A percentile compares a stretch with the other conserved stretches of the same genome.
Conservation (phyloP, 495 filamentous ascomycete genomes). For the Darksidea phi region DNA sequence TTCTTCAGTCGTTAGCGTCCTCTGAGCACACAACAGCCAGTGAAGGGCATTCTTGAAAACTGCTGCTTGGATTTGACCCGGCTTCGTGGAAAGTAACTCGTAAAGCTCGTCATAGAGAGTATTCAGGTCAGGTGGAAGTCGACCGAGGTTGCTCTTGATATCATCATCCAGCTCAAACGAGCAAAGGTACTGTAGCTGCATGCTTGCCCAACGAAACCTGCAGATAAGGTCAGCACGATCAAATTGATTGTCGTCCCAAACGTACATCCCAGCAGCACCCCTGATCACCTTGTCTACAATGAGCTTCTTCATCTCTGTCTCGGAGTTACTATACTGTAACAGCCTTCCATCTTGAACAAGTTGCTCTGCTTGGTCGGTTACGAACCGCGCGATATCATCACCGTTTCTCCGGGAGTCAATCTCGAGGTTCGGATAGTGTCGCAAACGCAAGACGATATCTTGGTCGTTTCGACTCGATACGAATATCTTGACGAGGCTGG, state of each 20-base stretch:
- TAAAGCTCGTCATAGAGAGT: conserved; percentile 37
- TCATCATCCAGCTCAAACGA: conserved; percentile 27
- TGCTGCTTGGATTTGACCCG: conserved; percentile 6
- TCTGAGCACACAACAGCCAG: conserved; percentile 36
- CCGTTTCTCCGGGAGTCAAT: conserved; percentile 39
- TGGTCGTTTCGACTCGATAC: conserved; percentile 44
- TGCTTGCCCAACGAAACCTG: conserved; percentile 45
- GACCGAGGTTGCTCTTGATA: conserved; percentile 32
- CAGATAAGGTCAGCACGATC: background rate
- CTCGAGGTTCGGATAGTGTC: conserved; percentile 37
- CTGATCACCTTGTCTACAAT: conserved; percentile 35
- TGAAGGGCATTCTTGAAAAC: conserved; percentile 27
- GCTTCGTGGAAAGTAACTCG: conserved; percentile 18
- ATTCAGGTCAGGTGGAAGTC: conserved; percentile 34
- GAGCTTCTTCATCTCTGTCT: conserved; percentile 25
- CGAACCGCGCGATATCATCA: conserved; percentile 41
- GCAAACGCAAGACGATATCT: conserved; percentile 41
- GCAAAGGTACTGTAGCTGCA: conserved; percentile 41
- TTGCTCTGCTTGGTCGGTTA: conserved; percentile 28
- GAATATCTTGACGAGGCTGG: conserved; percentile 44
- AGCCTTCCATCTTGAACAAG: conserved; percentile 25
- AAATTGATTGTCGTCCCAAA: background rate
- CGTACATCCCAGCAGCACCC: conserved; percentile 44
- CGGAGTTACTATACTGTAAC: conserved; percentile 6
- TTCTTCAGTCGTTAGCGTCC: conserved; percentile 18